Evolutionary conservation across 225 moss, liverwort and hornwort species (phyloP).

Genomic region (Pseudoscleropodium purum): DNA sequence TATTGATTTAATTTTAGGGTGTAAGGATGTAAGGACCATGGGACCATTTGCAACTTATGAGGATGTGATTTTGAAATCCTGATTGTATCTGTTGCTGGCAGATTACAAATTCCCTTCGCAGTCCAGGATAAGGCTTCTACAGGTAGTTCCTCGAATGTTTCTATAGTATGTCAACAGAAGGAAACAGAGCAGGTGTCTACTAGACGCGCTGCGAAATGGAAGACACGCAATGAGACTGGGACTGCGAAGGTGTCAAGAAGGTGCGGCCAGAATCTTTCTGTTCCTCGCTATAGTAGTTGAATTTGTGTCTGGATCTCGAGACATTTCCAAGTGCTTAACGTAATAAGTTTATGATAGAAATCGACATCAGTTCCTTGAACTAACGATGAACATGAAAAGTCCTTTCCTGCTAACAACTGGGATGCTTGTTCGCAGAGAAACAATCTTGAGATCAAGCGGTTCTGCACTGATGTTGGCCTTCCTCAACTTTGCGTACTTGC

Average conservation of each 20-base stretch:
- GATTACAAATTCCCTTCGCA: conserved; percentile 4
- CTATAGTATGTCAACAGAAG: conserved; percentile 9
- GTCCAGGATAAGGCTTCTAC: not conserved
- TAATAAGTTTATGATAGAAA: not conserved
- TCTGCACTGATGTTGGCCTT: conserved; percentile 52
- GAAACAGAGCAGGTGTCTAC: not conserved
- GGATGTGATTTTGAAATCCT: not conserved
- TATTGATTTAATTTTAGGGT: not conserved
- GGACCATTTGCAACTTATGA: not conserved
- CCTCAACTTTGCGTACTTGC: conserved; percentile 52
- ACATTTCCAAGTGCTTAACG: not conserved
- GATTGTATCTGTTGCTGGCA: not conserved
- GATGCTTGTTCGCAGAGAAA: conserved; percentile 37
- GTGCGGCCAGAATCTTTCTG: not conserved
- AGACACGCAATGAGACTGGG: not conserved
- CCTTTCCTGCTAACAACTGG: not conserved
- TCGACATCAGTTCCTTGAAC: not conserved
- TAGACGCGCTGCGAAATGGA: not conserved
- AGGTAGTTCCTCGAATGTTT: not conserved
- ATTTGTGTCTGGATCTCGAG: not conserved
- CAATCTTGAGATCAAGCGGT: conserved; percentile 52
- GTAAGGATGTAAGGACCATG: not conserved
- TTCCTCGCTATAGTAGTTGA: not conserved
- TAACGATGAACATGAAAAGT: not conserved
- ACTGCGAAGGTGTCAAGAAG: conserved; percentile 18